Conservation (phyloP, 208 protist genomes). For the Trypanosomatidae sp. region DNA sequence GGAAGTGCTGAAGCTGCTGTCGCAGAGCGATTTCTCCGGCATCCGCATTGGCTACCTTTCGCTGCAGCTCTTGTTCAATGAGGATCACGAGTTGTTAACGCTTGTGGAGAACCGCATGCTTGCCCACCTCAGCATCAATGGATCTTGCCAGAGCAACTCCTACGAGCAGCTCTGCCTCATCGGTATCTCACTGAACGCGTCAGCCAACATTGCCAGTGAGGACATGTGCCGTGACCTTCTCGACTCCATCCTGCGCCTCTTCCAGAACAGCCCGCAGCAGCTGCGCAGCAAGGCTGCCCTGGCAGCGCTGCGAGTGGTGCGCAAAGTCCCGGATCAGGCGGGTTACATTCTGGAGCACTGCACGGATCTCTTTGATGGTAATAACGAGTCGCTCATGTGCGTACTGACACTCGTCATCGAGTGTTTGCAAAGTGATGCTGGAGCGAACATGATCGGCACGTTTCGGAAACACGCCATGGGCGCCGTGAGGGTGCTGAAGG, state of each 20-base stretch:
- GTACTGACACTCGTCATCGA: constrained; percentile 93
- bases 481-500: constrained; percentile 95
- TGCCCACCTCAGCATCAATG: constrained; percentile 88
- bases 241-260: constrained; percentile 91
- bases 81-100: constrained; percentile 98
- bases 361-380: constrained; percentile 61
- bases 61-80: constrained; percentile 95
- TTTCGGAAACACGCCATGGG: constrained; percentile 89
- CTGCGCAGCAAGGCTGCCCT: constrained; percentile 95
- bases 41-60: constrained; percentile 98
- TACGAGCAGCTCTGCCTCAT: constrained; percentile 84
- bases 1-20: constrained; percentile 98
- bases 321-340: constrained; percentile 94
- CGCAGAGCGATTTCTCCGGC: constrained; percentile 95
- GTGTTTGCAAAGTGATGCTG: constrained; percentile 61
- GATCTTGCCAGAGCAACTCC: constrained; percentile 16
- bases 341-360: constrained; percentile 95
- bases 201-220: constrained; percentile 97
- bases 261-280: constrained; percentile 55
- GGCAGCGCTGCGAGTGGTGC: constrained; percentile 85
- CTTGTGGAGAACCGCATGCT: constrained; percentile 98
- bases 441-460: constrained; percentile 46
- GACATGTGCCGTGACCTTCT: constrained; percentile 97
- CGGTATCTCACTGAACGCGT: constrained; percentile 95
- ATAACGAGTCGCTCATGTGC: constrained; percentile 87